These are phyloP conservation scores for Pseudocercospora eumusae DNA, from an alignment of 2,329 filamentous ascomycete genomes.

Conservation along the genomic window DNA sequence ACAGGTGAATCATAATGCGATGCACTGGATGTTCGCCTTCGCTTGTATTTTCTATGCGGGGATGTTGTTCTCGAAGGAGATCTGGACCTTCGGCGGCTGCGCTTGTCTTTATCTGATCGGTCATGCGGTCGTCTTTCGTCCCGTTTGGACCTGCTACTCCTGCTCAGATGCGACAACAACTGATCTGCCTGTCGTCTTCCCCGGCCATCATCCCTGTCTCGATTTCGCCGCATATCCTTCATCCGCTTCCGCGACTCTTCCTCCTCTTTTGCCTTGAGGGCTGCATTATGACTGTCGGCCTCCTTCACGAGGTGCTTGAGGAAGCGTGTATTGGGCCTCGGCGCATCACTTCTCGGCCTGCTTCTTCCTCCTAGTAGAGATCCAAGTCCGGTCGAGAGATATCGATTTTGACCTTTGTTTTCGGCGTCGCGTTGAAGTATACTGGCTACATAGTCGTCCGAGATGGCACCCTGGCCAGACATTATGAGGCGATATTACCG, in stretches of 20 bases:
- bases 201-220: constrained; percentile 3
- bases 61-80: constrained; percentile 11
- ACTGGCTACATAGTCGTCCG: constrained; percentile 76
- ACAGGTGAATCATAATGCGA: neutral
- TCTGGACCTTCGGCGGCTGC: constrained; percentile 11
- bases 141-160: neutral
- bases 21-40: neutral
- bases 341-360: constrained; percentile 47
- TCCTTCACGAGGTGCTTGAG: constrained; percentile 84
- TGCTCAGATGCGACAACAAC: constrained; percentile 3
- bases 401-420: constrained; percentile 47
- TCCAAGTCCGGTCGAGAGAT: constrained; percentile 19
- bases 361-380: constrained; percentile 17
- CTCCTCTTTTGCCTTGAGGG: constrained; percentile 78
- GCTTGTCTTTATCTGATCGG: constrained; percentile 1
- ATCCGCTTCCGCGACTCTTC: constrained; percentile 75
- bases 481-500: neutral
- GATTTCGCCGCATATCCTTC: constrained; percentile 51
- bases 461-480: constrained; percentile 42
- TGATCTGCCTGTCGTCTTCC: constrained; percentile 10
- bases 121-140: neutral
- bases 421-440: constrained; percentile 80
- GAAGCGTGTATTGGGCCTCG: constrained; percentile 90
- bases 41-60: constrained; percentile 1
- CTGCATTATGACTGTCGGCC: constrained; percentile 85